These are phyloP conservation scores for Paraphoma sp. DNA, from an alignment of 2,329 filamentous ascomycete genomes.

Conservation along the genomic window DNA sequence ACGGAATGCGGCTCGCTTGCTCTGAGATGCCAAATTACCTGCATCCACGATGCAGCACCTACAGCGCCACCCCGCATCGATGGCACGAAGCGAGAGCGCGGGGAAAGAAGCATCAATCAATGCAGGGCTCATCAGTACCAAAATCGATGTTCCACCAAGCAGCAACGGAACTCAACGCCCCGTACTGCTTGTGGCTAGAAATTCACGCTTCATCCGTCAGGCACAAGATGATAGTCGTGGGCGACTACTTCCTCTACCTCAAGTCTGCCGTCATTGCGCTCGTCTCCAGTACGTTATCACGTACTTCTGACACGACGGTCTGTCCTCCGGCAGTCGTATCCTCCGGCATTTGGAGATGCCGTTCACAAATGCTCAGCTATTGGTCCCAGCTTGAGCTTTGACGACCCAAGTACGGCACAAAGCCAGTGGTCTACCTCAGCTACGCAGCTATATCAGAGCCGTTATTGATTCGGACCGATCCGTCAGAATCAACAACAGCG, in stretches of 20 bases:
- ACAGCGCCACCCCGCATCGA: slow-evolving; percentile 1
- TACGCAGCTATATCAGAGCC: neutral
- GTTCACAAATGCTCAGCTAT: too few relatives aligned
- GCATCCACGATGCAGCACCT: slow-evolving; percentile 1
- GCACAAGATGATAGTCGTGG: neutral
- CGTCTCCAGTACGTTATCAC: too few relatives aligned
- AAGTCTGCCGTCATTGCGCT: too few relatives aligned
- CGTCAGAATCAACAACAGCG: neutral
- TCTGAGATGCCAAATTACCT: neutral
- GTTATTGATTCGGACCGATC: neutral
- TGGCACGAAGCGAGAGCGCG: neutral
- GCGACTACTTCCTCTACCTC: neutral
- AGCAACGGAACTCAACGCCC: neutral
- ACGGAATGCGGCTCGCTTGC: neutral
- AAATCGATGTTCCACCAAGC: neutral
- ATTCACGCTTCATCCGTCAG: neutral
- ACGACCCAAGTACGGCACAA: too few relatives aligned
- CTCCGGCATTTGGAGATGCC: too few relatives aligned
- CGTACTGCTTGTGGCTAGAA: neutral
- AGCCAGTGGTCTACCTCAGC: neutral
- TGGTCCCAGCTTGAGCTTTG: too few relatives aligned
- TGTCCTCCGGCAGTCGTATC: too few relatives aligned
- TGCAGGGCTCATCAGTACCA: neutral
- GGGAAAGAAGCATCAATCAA: slow-evolving; percentile 1
- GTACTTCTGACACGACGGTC: neutral